Percentiles rank a stretch among this genome's conserved stretches.
Evolutionary conservation across 1,284 basidiomycete species (phyloP).

Genomic region (Leccinum subatratum): DNA sequence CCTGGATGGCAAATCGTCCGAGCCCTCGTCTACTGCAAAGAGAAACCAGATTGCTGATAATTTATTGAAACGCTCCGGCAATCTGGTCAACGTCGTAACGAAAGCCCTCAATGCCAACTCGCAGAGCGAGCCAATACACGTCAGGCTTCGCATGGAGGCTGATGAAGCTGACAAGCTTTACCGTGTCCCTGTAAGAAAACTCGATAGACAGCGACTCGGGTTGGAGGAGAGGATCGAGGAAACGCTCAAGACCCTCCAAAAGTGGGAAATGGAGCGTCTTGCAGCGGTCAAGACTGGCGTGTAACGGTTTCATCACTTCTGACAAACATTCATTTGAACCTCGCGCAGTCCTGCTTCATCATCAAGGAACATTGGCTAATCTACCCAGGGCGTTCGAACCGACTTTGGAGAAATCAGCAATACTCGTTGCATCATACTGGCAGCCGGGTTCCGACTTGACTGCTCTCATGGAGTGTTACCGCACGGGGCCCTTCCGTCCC

Average conservation of each 20-base stretch:
- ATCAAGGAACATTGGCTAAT: conserved; percentile 71
- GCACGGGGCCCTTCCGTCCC: conserved; percentile 86
- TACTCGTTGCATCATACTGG: conserved; percentile 69
- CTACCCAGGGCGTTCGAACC: conserved; percentile 63
- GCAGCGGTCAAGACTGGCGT: conserved; percentile 74
- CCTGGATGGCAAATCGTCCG: conserved; percentile 42
- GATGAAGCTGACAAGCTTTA: conserved; percentile 74
- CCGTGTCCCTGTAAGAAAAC: conserved; percentile 66
- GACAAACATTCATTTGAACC: conserved; percentile 2
- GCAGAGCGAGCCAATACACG: conserved; percentile 56
- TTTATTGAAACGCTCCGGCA: conserved; percentile 61
- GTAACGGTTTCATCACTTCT: conserved; percentile 29
- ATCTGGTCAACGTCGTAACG: conserved; percentile 66
- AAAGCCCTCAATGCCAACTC: conserved; percentile 58
- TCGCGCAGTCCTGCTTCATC: conserved; percentile 71
- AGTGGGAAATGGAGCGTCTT: conserved; percentile 81
- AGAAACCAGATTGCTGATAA: conserved; percentile 50
- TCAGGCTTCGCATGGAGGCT: conserved; percentile 72
- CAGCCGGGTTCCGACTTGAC: conserved; percentile 80
- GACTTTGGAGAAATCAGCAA: conserved; percentile 64
- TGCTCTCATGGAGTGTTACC: conserved; percentile 81
- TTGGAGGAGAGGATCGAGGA: conserved; percentile 85
- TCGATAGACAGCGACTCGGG: conserved; percentile 74
- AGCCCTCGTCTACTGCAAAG: conserved; percentile 34
- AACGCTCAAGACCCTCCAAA: conserved; percentile 71